Evolutionary conservation across 2,329 filamentous ascomycete genomes (phyloP), one percentile per base, ranked within the genome.

Genomic region (Albophoma yamanashiensis): DNA sequence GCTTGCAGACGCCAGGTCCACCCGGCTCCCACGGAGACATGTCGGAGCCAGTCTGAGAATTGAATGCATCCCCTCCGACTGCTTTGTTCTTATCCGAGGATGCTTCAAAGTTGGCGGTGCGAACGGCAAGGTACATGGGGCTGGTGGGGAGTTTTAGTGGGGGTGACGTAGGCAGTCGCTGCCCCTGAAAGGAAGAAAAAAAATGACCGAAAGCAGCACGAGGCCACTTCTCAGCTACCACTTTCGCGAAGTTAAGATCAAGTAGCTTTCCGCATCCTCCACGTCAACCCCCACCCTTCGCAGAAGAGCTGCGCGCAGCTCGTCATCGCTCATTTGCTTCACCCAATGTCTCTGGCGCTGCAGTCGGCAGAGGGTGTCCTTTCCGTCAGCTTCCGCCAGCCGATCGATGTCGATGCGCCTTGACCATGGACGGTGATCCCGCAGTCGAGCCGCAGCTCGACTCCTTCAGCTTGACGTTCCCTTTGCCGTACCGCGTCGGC

Each of bases 401-500:
- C 36, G 42, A 40, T 58, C 39, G 59, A 64, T 59, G 59, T 62
- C 57, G 53, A 53, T 55, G 42, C 55, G 58, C 45, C 47, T 55
- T 58, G 67, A 68, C 71, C 71, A 90, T 90, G 87, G 87, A 90
- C 76, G 87, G 85, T 77, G 87, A 90, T 78, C 84, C 86, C 62
- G 83, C 84, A 67, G 86, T 89, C 67, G 87, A 89, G 76, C 73
- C 79, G 62, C 75, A 80, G 76, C 84, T 96, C 74, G 92, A 97
- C 81, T 82, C 85, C 74, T 94, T 97, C 80, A 92, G 89, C 82
- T 80, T 90, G 71, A 81, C 89, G 64, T 87, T 97, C 65, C 94
- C 93, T 58, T 80, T 97, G 62, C 93, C 94, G 52, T 96, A 93
- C 74, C 88, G 93, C 66, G 86, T 97, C 61, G 91, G 91, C 62